Evolutionary conservation across 306 rosid genomes (phyloP).

Genomic region (Argentina anserina): DNA sequence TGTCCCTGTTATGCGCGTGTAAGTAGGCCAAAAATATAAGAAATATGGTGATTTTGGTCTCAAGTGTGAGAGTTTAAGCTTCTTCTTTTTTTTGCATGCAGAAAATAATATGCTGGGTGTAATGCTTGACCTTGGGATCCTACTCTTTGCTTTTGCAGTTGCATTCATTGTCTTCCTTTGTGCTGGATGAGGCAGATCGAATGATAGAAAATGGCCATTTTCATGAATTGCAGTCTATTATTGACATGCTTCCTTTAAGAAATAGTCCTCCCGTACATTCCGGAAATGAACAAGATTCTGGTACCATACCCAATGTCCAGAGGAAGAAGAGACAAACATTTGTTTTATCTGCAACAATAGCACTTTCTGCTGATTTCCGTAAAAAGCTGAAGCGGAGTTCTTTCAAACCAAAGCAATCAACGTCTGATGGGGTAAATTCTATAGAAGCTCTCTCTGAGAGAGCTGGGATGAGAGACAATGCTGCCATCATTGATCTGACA

Average conservation of each 20-base stretch:
- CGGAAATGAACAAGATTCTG: constrained; percentile 40
- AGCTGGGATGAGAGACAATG: constrained; percentile 88
- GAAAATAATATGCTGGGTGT: neutral
- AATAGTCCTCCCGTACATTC: constrained; percentile 36
- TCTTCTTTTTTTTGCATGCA: neutral
- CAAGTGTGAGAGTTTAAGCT: neutral
- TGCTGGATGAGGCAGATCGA: constrained; percentile 96
- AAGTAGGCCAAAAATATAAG: neutral
- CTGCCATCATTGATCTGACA: constrained; percentile 84
- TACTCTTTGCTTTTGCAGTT: constrained; percentile 56
- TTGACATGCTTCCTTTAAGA: constrained; percentile 82
- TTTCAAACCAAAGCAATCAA: constrained; percentile 48
- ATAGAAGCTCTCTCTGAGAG: constrained; percentile 83
- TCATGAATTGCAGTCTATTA: constrained; percentile 84
- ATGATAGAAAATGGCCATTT: constrained; percentile 93
- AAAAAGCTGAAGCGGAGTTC: constrained; percentile 80
- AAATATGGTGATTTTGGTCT: neutral
- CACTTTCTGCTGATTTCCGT: constrained; percentile 85
- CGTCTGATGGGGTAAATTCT: constrained; percentile 63
- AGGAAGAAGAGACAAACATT: constrained; percentile 95
- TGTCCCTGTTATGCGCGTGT: neutral
- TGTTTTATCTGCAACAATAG: constrained; percentile 90
- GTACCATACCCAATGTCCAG: constrained; percentile 55
- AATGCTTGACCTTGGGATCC: constrained; percentile 7
- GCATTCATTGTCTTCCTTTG: constrained; percentile 87